phyloP scores from a whole-genome alignment of 768 basidiomycete genomes.

The Boletus bicolor region DNA sequence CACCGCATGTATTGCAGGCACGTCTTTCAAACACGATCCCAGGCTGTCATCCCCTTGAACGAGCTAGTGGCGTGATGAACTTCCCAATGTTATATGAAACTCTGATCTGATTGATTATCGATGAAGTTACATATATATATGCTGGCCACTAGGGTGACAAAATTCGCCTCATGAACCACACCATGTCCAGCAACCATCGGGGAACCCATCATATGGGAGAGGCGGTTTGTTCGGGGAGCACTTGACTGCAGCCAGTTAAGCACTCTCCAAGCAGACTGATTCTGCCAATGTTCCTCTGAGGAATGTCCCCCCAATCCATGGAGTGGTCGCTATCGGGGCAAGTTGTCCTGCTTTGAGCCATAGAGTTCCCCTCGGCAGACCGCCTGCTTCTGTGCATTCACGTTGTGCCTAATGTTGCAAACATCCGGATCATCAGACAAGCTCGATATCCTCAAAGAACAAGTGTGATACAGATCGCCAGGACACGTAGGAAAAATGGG shows the following conservation, averaged over 20 bases:
- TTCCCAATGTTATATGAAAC: background rate
- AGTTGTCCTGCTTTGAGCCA: background rate
- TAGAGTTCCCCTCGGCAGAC: background rate
- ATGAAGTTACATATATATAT: background rate
- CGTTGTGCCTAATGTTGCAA: background rate
- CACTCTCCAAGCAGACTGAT: slow-evolving; percentile 1
- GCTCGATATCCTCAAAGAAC: background rate
- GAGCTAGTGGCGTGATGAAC: background rate
- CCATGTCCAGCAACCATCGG: background rate
- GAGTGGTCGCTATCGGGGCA: background rate
- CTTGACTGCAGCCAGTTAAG: slow-evolving; percentile 1
- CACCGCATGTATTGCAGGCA: background rate
- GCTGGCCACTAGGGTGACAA: background rate
- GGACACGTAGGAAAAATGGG: no score
- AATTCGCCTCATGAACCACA: background rate
- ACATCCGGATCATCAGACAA: background rate
- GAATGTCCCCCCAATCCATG: background rate
- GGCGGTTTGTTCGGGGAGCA: slow-evolving; percentile 3
- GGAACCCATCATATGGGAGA: background rate
- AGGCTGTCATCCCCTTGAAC: no score
- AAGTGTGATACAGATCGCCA: no score
- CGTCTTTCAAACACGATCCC: background rate
- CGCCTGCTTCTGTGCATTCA: no score
- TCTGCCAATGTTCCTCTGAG: background rate
- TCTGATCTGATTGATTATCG: background rate